Percentiles rank a stretch among this genome's conserved stretches.
These are phyloP conservation scores for Aquilaria sinensis DNA, from an alignment of 345 rosid species.

Conservation along the genomic window DNA sequence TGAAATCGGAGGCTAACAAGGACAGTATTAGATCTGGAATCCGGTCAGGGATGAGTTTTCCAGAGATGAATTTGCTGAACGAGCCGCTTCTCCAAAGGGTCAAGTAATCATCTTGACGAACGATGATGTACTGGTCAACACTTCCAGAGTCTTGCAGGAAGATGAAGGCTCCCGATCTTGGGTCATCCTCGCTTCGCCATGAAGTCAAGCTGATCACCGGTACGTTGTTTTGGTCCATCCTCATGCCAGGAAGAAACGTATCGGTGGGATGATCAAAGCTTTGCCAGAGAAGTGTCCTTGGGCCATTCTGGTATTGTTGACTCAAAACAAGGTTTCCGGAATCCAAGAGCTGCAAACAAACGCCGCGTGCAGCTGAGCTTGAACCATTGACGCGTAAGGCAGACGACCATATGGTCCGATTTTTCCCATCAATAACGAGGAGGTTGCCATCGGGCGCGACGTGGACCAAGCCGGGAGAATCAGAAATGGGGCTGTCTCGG, in stretches of 20 bases:
- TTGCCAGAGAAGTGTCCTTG: conserved; percentile 3
- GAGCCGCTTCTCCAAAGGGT: conserved; percentile 6
- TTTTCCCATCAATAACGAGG: conserved; percentile 1
- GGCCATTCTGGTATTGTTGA: not conserved
- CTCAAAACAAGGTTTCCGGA: conserved; percentile 8
- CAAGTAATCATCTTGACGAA: not conserved
- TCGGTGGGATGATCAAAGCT: conserved; percentile 12
- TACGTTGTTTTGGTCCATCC: conserved; percentile 9
- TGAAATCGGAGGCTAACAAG: no score
- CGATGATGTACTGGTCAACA: not conserved
- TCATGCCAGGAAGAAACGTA: conserved; percentile 18
- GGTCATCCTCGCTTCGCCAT: conserved; percentile 7
- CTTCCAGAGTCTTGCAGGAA: not conserved
- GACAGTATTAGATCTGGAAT: no score
- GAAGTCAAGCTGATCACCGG: conserved; percentile 3
- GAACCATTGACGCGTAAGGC: not conserved
- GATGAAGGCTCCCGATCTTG: not conserved
- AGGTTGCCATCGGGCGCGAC: conserved; percentile 5
- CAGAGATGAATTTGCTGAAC: not conserved
- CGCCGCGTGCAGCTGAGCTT: not conserved
- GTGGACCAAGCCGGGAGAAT: no score
- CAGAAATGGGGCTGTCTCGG: no score
- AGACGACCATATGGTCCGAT: conserved; percentile 1
- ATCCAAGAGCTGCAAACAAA: not conserved
- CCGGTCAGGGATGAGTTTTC: no score